Percentiles rank a stretch among this genome's conserved stretches.
Evolutionary conservation across 106 monocot species (phyloP).

Genomic region (Dendrobium officinale): DNA sequence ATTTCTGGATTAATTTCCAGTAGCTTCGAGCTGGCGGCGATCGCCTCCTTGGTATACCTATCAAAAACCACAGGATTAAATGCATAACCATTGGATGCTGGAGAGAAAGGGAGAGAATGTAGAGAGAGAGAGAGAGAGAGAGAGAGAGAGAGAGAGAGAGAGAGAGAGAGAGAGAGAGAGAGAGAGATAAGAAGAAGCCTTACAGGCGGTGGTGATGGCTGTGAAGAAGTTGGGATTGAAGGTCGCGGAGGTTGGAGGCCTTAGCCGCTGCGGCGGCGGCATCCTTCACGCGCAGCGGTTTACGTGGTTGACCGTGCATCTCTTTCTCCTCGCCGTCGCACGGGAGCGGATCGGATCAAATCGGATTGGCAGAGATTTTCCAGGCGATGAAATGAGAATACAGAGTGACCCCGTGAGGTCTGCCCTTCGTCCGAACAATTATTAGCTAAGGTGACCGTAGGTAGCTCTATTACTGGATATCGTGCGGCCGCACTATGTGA

Average conservation of each 20-base stretch:
- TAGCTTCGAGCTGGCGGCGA: conserved; percentile 52
- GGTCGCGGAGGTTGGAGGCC: conserved; percentile 57
- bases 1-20: conserved; percentile 88
- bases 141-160: background rate
- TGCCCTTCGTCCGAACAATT: no score
- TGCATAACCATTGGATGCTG: background rate
- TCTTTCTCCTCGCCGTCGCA: background rate
- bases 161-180: background rate
- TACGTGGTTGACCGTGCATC: conserved; percentile 88
- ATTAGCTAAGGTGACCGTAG: no score
- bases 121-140: background rate
- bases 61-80: background rate
- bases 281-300: conserved; percentile 43
- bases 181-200: no score
- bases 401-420: no score
- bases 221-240: conserved; percentile 69
- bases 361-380: no score
- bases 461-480: no score
- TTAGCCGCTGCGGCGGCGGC: conserved; percentile 49
- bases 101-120: background rate
- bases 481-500: no score
- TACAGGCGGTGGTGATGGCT: conserved; percentile 78
- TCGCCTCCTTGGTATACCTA: conserved; percentile 79
- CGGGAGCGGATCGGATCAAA: background rate
- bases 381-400: no score